Evolutionary conservation across 305 asterid genomes (phyloP), one percentile per base, ranked within the genome.

Genomic region (Fraxinus nigra): DNA sequence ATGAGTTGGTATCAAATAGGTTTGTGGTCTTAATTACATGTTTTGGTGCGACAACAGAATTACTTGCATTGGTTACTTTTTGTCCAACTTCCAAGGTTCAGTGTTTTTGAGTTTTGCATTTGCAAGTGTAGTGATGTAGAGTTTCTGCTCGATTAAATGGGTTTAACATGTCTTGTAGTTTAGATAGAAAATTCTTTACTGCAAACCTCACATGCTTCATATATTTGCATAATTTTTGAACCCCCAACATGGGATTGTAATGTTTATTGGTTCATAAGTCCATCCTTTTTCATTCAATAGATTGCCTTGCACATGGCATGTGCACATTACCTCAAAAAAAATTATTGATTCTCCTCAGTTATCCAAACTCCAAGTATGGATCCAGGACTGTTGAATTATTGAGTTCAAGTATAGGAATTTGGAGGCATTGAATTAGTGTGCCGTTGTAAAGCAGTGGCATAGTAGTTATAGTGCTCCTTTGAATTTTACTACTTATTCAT

Each of bases 191-290:
- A 63, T 59, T 77, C 63, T 30, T 22, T 80, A 78, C 46, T 13
- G 56, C 30, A 51, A 32, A 67, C 56, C 37, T 70, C 78, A 46
- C 67, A n/a, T 65, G 56, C 78, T 82, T 56, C 34, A 34, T 81
- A 20, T 78, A 38, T 81, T 2, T 80, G 37, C 30, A 10, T 77
- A 80, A 26, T 72, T 40, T 56, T 84, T 94, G 97, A 85, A 83
- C 91, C 99, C 40, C 48, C 93, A 72, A 98, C 93, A 88, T 72
- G 84, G 37, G 72, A 73, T 80, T 75, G 70, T 59, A 56, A 22
- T 2, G 18, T 59, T 37, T 40, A 73, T 54, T 76, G 80, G 37
- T 80, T 54, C 56, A 8, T 32, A 32, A 13, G n/a, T 79, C 51
- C 8, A 54, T 28, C 76, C 20, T 20, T 75, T 63, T 26, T 63